Conservation (phyloP, 1,139 yeast species). For the Chernovozyma sophiae-reginae region DNA sequence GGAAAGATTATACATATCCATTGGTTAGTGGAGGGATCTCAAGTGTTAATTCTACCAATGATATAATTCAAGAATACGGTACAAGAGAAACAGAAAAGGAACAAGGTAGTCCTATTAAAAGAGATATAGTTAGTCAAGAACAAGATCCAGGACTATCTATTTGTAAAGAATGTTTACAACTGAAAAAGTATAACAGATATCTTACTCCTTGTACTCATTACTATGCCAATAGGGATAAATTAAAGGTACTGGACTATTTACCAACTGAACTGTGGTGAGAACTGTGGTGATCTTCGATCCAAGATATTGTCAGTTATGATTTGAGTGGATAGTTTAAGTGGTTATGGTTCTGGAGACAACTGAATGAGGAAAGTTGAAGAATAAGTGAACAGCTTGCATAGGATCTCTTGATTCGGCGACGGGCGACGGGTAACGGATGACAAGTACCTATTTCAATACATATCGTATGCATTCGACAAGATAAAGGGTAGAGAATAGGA, state of each 20-base stretch:
- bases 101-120: background rate
- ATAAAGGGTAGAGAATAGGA: no score
- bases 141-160: background rate
- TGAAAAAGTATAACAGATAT: constrained; percentile 8
- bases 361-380: no score
- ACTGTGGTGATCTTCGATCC: no score
- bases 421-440: no score
- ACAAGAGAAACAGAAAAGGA: background rate
- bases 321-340: no score
- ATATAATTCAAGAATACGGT: background rate
- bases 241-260: constrained; percentile 2
- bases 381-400: no score
- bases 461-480: no score
- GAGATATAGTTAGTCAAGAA: background rate
- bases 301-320: no score
- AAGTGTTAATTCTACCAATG: constrained; percentile 1
- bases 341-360: no score
- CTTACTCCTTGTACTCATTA: constrained; percentile 12
- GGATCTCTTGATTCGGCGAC: no score
- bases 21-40: constrained; percentile 1
- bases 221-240: background rate
- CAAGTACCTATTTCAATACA: no score
- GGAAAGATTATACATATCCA: constrained; percentile 1
- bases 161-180: constrained; percentile 11
- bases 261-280: constrained; percentile 1